A percentile compares a stretch with the other conserved stretches of the same genome.
Evolutionary conservation across 805 yeast genomes (phyloP).

Genomic region (Schwanniomyces occidentalis): DNA sequence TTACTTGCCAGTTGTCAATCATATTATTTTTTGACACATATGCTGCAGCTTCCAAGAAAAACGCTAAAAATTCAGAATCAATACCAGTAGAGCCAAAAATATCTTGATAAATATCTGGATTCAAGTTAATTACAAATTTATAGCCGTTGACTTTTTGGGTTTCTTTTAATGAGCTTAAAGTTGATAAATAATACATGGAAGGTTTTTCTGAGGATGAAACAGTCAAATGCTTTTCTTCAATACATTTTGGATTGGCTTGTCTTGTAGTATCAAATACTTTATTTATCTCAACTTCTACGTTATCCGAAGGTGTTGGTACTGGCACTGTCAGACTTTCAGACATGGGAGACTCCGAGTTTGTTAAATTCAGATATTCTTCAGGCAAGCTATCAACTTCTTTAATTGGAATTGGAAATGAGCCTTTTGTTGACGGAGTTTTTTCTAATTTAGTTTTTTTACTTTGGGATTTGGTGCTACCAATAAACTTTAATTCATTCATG

Average conservation of each 20-base stretch:
- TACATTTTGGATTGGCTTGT: not conserved
- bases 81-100: conserved; percentile 47
- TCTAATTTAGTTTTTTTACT: conserved; percentile 4
- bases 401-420: conserved; percentile 27
- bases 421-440: conserved; percentile 11
- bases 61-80: conserved; percentile 49
- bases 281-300: conserved; percentile 8
- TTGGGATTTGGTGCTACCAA: not conserved
- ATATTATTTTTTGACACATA: conserved; percentile 12
- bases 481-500: conserved; percentile 29
- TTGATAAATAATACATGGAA: conserved; percentile 24
- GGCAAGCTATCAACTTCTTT: conserved; percentile 48
- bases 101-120: conserved; percentile 19
- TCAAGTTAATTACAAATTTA: conserved; percentile 33
- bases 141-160: conserved; percentile 31
- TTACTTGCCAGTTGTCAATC: conserved; percentile 13
- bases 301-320: not conserved
- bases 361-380: conserved; percentile 19
- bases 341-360: conserved; percentile 1
- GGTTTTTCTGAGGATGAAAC: conserved; percentile 20
- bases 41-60: conserved; percentile 45
- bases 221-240: not conserved
- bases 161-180: conserved; percentile 27
- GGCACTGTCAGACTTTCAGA: too few species aligned
- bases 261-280: conserved; percentile 15